These are phyloP conservation scores for Cucumis hystrix DNA, from an alignment of 306 rosid species.

Conservation along the genomic window DNA sequence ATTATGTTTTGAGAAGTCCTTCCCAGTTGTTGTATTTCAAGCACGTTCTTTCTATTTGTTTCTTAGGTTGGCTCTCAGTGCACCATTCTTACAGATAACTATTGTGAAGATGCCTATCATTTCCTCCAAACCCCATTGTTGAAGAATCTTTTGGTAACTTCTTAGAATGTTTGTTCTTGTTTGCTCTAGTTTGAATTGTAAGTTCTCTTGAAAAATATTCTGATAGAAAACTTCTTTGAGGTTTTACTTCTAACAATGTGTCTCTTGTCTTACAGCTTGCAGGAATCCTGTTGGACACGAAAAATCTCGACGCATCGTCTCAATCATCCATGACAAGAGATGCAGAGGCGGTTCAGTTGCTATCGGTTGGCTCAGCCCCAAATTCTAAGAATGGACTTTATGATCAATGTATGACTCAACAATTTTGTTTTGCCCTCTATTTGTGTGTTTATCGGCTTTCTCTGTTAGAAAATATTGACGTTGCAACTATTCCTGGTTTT, in stretches of 20 bases:
- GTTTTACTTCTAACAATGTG: slow-evolving; percentile 6
- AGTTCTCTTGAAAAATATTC: background rate
- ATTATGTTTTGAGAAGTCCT: background rate
- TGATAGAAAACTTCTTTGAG: background rate
- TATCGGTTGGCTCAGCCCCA: slow-evolving; percentile 49
- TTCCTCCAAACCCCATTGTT: slow-evolving; percentile 57
- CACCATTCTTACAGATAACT: slow-evolving; percentile 71
- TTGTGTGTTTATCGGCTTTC: background rate
- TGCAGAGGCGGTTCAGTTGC: slow-evolving; percentile 79
- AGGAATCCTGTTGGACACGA: slow-evolving; percentile 75
- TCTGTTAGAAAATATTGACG: background rate
- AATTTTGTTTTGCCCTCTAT: background rate
- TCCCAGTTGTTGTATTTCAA: background rate
- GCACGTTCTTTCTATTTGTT: background rate
- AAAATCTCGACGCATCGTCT: slow-evolving; percentile 39
- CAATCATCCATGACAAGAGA: slow-evolving; percentile 67
- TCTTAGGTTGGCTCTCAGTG: slow-evolving; percentile 74
- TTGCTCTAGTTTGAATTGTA: background rate
- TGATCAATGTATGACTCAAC: slow-evolving; percentile 39
- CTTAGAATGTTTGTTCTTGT: background rate
- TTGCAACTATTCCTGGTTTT: background rate
- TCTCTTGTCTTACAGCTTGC: slow-evolving; percentile 49
- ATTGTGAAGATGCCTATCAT: slow-evolving; percentile 85
- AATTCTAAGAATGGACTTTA: slow-evolving; percentile 51
- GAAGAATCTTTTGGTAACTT: slow-evolving; percentile 71